Evolutionary conservation across 371 early-diverging fungal species (phyloP).

Genomic region (Mucor racemosus): DNA sequence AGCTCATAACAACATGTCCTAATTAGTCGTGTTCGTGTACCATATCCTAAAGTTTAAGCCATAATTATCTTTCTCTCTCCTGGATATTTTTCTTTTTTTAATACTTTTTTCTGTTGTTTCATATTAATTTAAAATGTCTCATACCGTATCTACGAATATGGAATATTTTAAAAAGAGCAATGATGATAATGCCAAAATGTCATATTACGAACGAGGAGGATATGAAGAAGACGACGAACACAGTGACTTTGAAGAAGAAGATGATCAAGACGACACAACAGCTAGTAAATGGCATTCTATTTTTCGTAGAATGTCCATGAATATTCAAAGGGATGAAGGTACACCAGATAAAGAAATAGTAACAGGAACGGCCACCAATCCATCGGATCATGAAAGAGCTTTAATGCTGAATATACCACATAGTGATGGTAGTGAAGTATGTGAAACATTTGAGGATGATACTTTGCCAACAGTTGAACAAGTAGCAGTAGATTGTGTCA

Average conservation of each 20-base stretch:
- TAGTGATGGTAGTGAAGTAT: conserved; percentile 9
- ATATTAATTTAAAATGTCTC: conserved; percentile 10
- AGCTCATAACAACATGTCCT: too few species aligned
- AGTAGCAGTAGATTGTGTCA: conserved; percentile 12
- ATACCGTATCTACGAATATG: conserved; percentile 19
- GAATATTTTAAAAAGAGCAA: conserved; percentile 12
- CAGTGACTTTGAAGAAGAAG: background rate
- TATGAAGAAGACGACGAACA: conserved; percentile 10
- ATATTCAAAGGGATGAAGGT: conserved; percentile 27
- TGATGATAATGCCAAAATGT: background rate
- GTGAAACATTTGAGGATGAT: conserved; percentile 26
- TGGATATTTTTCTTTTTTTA: background rate
- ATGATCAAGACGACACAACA: background rate
- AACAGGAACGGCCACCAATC: conserved; percentile 9
- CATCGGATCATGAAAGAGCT: conserved; percentile 25
- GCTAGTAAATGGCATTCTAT: conserved; percentile 34
- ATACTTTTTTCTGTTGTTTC: background rate
- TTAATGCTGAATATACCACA: conserved; percentile 28
- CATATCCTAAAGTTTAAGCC: too few species aligned
- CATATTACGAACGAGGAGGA: conserved; percentile 9
- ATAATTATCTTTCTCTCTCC: background rate
- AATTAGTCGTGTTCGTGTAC: too few species aligned
- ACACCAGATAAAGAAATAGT: conserved; percentile 22
- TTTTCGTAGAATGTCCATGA: conserved; percentile 45
- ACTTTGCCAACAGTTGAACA: conserved; percentile 50